Base-by-base conservation (phyloP, 2,329 filamentous ascomycete genomes). In the Penicillium sp. region DNA sequence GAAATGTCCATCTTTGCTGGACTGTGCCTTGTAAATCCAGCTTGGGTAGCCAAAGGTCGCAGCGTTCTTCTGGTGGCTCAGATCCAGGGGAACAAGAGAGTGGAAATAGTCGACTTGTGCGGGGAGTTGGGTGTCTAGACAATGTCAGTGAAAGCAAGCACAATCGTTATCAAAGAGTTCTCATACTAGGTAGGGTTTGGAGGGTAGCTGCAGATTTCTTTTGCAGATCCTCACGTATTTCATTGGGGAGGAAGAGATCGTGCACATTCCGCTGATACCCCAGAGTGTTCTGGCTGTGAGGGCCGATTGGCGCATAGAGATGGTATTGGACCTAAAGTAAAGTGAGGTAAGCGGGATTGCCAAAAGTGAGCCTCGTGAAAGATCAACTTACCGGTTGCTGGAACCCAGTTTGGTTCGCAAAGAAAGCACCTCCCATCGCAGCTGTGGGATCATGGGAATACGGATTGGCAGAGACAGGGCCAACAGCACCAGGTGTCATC, bases 1-100 rank as follows among this genome's bases (percentile, higher is more conserved):
- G n/a, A 87, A 85, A 60, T 89, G 87, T 10, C 92, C 94, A 64
- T 93, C 93, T 69, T 94, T 94, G 72, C 84, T 88, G 6, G 91
- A 96, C 22, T 88, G 87, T 8, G 92, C 93, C 76, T 97, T 97
- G 78, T 97, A 99, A 0, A 96, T 85, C 91, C 92, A 97, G 64
- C 88, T 96, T 5, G 88, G 85, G 67, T 91, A 96, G 27, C 92
- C 91, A 73, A 97, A 97, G 14, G 89, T 84, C 11, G 84, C 82
- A 4, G 87, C 83, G 61, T 88, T 91, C 71, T 91, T 92, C 61
- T 92, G 85, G 56, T 90, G 86, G 46, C 83, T 88, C 8, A 87
- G 89, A 72, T 97, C 92, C 41, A 99, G 78, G 4, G 93, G 90
- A 8, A 97, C 92, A 10, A 99, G 81, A 4, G 92, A 95, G 72